These are phyloP conservation scores for Leccinum griseonigrum DNA, from an alignment of 1,284 basidiomycete species.

Conservation along the genomic window DNA sequence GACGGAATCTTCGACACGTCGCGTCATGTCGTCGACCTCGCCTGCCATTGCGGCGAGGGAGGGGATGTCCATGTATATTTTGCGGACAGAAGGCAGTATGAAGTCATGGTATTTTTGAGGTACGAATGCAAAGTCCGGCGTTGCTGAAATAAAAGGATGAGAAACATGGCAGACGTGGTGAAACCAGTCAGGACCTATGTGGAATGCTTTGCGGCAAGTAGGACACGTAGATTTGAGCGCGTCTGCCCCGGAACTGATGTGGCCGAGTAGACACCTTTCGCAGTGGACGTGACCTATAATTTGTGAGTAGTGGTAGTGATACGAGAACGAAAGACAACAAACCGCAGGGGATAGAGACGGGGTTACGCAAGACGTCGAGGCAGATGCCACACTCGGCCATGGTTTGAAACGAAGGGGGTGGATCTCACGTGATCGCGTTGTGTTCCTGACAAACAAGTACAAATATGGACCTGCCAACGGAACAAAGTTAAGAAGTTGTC, in stretches of 20 bases:
- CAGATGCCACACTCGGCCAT: conserved; percentile 63
- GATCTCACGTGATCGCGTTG: conserved; percentile 32
- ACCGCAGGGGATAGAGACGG: conserved; percentile 65
- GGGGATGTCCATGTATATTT: conserved; percentile 50
- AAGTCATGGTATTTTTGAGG: conserved; percentile 60
- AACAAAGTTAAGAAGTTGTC: neutral
- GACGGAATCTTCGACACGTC: conserved; percentile 34
- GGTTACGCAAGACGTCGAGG: conserved; percentile 47
- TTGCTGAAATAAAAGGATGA: conserved; percentile 6
- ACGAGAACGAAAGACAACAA: conserved; percentile 10
- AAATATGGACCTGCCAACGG: conserved; percentile 21
- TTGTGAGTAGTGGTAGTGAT: neutral
- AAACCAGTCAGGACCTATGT: conserved; percentile 42
- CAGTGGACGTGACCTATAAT: conserved; percentile 60
- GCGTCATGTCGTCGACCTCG: conserved; percentile 23
- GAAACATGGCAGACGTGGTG: neutral
- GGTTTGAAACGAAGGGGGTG: neutral
- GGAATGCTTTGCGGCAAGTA: conserved; percentile 54
- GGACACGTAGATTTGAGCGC: conserved; percentile 50
- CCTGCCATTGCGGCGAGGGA: conserved; percentile 29
- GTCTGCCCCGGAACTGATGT: conserved; percentile 44
- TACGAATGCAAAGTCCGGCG: conserved; percentile 47
- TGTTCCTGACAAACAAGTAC: conserved; percentile 19
- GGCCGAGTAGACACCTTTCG: conserved; percentile 48
- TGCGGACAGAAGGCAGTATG: conserved; percentile 51